phyloP scores from a whole-genome alignment of 2,329 filamentous ascomycete species.

The Alternaria postmessia region DNA sequence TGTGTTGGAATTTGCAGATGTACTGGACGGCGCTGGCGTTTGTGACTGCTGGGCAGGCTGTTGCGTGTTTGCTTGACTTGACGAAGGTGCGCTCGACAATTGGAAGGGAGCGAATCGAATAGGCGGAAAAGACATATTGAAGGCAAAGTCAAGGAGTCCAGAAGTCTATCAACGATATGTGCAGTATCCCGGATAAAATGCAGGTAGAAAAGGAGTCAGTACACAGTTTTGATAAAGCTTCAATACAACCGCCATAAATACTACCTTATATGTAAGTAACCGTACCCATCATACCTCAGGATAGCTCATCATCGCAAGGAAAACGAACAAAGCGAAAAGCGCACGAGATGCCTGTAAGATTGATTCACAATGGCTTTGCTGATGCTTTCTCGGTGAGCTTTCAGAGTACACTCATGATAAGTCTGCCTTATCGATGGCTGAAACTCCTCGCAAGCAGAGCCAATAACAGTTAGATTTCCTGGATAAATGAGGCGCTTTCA shows the following conservation, averaged over 20 bases:
- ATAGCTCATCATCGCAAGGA: neutral
- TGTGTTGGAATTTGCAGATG: neutral
- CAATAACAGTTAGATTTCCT: conserved; percentile 13
- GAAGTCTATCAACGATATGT: neutral
- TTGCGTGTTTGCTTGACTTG: conserved; percentile 15
- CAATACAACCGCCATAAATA: neutral
- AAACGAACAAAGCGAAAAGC: neutral
- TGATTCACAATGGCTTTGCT: neutral
- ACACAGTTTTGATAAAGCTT: neutral
- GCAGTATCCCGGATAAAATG: neutral
- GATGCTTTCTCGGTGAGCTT: neutral
- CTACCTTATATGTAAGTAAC: neutral
- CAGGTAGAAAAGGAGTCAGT: neutral
- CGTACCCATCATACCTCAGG: neutral
- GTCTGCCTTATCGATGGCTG: neutral
- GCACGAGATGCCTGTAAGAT: neutral
- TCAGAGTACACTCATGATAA: neutral
- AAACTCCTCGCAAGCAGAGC: neutral
- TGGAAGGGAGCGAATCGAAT: conserved; percentile 44
- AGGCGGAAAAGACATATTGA: conserved; percentile 32
- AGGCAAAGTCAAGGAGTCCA: neutral
- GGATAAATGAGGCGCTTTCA: conserved; percentile 22
- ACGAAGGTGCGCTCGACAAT: conserved; percentile 30
- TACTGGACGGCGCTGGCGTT: neutral
- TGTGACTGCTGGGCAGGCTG: conserved; percentile 32